phyloP scores from a whole-genome alignment of 768 basidiomycete species.

The Ramaria sp. region DNA sequence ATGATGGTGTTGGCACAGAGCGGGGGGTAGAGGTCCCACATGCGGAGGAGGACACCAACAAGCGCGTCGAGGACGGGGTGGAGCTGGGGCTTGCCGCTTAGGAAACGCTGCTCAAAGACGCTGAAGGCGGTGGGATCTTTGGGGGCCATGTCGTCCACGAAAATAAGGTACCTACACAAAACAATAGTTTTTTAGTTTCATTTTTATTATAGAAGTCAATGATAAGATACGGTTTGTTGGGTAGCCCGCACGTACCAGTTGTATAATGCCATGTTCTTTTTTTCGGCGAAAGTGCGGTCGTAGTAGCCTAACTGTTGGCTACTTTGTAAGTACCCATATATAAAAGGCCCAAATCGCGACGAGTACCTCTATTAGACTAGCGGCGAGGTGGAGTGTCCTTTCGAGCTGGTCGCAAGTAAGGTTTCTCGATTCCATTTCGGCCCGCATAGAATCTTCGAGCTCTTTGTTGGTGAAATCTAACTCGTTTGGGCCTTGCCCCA shows the following conservation, averaged over 20 bases:
- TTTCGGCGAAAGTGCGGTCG: neutral
- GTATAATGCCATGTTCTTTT: neutral
- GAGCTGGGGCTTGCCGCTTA: neutral
- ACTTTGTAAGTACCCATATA: neutral
- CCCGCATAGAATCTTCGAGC: neutral
- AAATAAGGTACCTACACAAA: neutral
- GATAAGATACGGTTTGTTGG: too few relatives aligned
- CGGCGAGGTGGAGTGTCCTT: neutral
- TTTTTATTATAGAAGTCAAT: too few relatives aligned
- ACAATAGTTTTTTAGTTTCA: too few relatives aligned
- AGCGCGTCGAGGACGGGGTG: neutral
- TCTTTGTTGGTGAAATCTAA: neutral
- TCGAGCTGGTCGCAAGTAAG: neutral
- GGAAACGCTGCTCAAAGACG: neutral
- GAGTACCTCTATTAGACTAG: neutral
- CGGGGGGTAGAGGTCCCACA: constrained; percentile 5
- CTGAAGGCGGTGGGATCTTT: neutral
- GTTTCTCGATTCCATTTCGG: neutral
- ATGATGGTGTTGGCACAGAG: neutral
- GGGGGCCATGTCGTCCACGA: neutral
- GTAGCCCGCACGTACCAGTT: constrained; percentile 4
- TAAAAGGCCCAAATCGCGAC: neutral
- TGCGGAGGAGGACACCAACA: neutral
- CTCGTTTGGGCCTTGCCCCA: neutral
- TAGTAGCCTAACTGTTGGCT: neutral